Base-by-base conservation (phyloP, 306 rosid species). In the Inga laurina region DNA sequence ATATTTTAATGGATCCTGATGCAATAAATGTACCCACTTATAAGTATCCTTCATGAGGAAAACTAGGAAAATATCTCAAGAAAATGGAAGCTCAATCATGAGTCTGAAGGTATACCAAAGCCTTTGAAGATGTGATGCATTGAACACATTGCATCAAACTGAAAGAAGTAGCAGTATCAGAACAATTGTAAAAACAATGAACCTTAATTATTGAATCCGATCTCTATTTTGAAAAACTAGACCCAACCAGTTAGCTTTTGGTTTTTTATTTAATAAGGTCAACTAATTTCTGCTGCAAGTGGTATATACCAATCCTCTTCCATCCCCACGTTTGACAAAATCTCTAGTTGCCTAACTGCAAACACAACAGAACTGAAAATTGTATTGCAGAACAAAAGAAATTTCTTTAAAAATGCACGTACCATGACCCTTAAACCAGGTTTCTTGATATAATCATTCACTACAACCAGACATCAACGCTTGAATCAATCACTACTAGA, bases 231-330 rank as follows among this genome's bases (percentile, higher is more conserved):
- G 32, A 82, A 75, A 48, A 87, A 43, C 24, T 44, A 57, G 76
- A 22, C 27, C 57, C 24, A 72, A 65, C 9, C 56, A 69, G 80
- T 45, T 77, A 72, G 79, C 78, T 30, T 79, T 85, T 66, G 48
- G 81, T 49, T 35, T 59, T 59, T 34, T 93, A 96, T 94, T 85
- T 92, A 83, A 96, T 91, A 85, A 93, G 92, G 87, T 93, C 97
- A 10, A 87, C 83, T 62, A 92, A 74, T 86, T 86, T 88, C 89
- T 84, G 97, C 83, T 13, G 57, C 21, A 15, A 18, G n/a, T 51
- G 57, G 1, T 52, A 3, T 52, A 52, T 16, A 52, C 5, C 7
- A 4, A 52, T 5, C 57, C 57, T 16, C 57, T 52, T 52, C 19
- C 57, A 52, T 5, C 22, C 57, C 57, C 57, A 52, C n/a, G 8